Conservation (phyloP, 2,329 filamentous ascomycete genomes). For the Talaromyces verruculosus region DNA sequence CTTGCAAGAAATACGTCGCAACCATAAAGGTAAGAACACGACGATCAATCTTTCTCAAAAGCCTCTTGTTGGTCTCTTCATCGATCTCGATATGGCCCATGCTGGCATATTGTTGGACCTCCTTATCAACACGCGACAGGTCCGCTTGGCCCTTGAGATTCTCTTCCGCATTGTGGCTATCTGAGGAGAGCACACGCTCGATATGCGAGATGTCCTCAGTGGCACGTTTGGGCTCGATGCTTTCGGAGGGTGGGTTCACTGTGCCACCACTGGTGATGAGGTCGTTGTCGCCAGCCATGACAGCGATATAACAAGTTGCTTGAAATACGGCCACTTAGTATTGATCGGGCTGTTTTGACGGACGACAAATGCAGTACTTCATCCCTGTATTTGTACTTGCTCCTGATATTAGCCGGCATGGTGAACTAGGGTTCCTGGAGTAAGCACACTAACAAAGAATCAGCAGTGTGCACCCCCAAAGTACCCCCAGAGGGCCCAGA, state of each 20-base stretch:
- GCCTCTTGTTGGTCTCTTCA: conserved; percentile 58
- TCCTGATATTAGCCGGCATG: neutral
- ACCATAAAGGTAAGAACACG: conserved; percentile 71
- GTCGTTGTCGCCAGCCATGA: neutral
- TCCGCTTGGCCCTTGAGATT: conserved; percentile 41
- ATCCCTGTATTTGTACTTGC: neutral
- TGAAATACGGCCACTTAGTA: neutral
- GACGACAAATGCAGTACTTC: neutral
- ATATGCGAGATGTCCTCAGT: conserved; percentile 45
- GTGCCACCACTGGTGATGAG: neutral
- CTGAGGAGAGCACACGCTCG: conserved; percentile 50
- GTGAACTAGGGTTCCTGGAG: neutral
- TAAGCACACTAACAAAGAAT: neutral
- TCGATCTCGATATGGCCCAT: conserved; percentile 50
- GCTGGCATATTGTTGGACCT: conserved; percentile 68
- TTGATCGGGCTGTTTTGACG: neutral
- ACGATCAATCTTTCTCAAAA: conserved; percentile 66
- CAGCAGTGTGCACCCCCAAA: neutral
- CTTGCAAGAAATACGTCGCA: conserved; percentile 69
- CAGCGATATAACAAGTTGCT: neutral
- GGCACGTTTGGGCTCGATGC: neutral
- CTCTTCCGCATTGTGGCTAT: conserved; percentile 45
- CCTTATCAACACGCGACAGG: conserved; percentile 59
- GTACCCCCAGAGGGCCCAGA: neutral
- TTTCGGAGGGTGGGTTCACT: neutral